These are phyloP conservation scores for Ambrosia trifida DNA, from an alignment of 129 eudicot genomes.

Conservation along the genomic window DNA sequence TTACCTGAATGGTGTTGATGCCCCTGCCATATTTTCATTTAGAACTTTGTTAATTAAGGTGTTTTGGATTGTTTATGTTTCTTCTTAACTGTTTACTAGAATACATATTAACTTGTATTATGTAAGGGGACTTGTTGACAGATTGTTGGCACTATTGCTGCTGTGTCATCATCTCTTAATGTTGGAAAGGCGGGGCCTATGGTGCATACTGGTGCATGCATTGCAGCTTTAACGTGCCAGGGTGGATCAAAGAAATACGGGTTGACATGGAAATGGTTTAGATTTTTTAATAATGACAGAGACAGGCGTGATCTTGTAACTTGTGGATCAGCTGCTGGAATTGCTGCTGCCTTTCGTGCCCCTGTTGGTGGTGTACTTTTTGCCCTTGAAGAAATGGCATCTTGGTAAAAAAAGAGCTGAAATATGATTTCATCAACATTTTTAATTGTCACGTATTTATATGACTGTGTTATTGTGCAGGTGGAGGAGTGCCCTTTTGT, in stretches of 20 bases:
- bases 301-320: slow-evolving; percentile 93
- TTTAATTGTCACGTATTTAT: neutral
- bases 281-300: slow-evolving; percentile 74
- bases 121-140: slow-evolving; percentile 36
- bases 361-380: slow-evolving; percentile 97
- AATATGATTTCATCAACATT: neutral
- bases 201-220: slow-evolving; percentile 86
- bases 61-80: slow-evolving; percentile 13
- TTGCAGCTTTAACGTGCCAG: slow-evolving; percentile 79
- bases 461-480: slow-evolving; percentile 38
- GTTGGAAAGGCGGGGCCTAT: slow-evolving; percentile 97
- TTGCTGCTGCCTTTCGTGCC: slow-evolving; percentile 96
- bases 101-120: slow-evolving; percentile 5
- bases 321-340: slow-evolving; percentile 92
- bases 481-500: slow-evolving; percentile 99
- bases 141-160: slow-evolving; percentile 87
- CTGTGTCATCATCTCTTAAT: slow-evolving; percentile 83
- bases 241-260: slow-evolving; percentile 81
- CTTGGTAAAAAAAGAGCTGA: slow-evolving; percentile 59
- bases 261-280: slow-evolving; percentile 86
- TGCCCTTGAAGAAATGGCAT: slow-evolving; percentile 98
- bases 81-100: slow-evolving; percentile 4
- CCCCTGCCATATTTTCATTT: slow-evolving; percentile 79
- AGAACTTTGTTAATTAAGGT: slow-evolving; percentile 81
- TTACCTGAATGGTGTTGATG: slow-evolving; percentile 92